Evolutionary conservation across 2,329 filamentous ascomycete genomes (phyloP), one percentile per base, ranked within the genome.

Genomic region (Scytalidium lignicola): DNA sequence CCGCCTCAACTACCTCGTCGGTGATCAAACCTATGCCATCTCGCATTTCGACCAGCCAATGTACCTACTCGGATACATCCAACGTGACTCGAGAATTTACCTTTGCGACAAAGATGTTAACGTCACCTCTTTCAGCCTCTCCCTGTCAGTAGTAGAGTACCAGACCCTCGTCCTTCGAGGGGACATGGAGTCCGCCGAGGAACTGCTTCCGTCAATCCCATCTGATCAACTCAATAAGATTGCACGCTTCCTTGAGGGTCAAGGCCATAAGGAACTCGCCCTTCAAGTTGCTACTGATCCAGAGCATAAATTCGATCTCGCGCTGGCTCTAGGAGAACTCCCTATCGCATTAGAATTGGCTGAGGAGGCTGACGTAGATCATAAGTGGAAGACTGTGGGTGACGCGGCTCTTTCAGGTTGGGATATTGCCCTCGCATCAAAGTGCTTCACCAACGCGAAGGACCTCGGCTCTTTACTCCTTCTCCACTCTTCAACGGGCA

Each of bases 301-400:
- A 0, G 93, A 99, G 70, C 93, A 99, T 72, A 93, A 95, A 65
- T 97, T 99, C 62, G 93, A 99, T 52, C 80, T 99, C 19, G 86
- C 93, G 0, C 76, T 99, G 26, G 79, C 83, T 2, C 76, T 99
- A 41, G 89, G 86, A 60, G 86, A 93, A 55, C 80, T 97, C 13
- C 80, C 91, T 39, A 88, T 92, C 62, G 92, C 92, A 1, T 78
- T 96, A 2, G 84, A 90, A 52, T 82, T 97, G 45, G 92, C 93
- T 6, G 80, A 84, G 39, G 78, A 87, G 66, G 87, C 90, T 10
- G 86, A 96, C 55, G 88, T 84, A 1, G 93, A 97, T 67, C 92
- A 97, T 72, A 96, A 96, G 71, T 99, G 93, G 93, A 97, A 97
- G 78, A 91, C 83, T 3, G 89, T 99, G 3, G 93, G 93, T 52